These are phyloP conservation scores for Penicillium sclerotigenum DNA, from an alignment of 2,329 filamentous ascomycete species.

Conservation along the genomic window DNA sequence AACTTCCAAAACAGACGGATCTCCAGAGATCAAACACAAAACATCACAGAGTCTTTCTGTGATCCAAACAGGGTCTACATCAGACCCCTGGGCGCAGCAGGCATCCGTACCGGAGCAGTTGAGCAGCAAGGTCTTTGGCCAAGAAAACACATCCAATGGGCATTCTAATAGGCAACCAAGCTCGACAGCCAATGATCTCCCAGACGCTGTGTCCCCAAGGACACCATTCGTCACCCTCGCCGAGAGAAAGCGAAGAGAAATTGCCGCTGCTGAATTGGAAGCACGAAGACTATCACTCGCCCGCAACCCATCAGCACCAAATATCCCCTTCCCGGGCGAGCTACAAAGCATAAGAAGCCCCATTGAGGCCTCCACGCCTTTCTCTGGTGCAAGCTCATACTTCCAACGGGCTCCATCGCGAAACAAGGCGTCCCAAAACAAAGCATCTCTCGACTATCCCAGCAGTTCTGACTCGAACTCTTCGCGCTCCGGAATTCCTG, in stretches of 20 bases:
- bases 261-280: conserved; percentile 80
- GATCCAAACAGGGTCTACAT: conserved; percentile 9
- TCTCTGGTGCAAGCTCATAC: conserved; percentile 31
- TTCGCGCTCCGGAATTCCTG: conserved; percentile 48
- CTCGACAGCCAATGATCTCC: conserved; percentile 21
- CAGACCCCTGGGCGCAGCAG: conserved; percentile 18
- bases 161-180: conserved; percentile 8
- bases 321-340: conserved; percentile 71
- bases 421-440: conserved; percentile 34
- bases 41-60: conserved; percentile 36
- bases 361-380: conserved; percentile 45
- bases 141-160: conserved; percentile 4
- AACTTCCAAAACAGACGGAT: conserved; percentile 45
- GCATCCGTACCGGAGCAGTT: conserved; percentile 24
- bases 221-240: conserved; percentile 46
- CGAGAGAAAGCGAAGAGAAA: conserved; percentile 67
- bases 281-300: conserved; percentile 81
- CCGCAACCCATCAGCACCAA: conserved; percentile 72
- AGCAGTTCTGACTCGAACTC: conserved; percentile 41
- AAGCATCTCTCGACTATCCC: conserved; percentile 39
- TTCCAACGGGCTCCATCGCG: conserved; percentile 34
- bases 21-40: conserved; percentile 45
- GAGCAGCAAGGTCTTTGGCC: conserved; percentile 9
- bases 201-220: conserved; percentile 22
- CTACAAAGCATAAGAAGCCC: conserved; percentile 41